Percentiles rank a stretch among this genome's conserved stretches.
phyloP scores from a whole-genome alignment of 352 stramenopile species.

The Phytophthora ramorum region DNA sequence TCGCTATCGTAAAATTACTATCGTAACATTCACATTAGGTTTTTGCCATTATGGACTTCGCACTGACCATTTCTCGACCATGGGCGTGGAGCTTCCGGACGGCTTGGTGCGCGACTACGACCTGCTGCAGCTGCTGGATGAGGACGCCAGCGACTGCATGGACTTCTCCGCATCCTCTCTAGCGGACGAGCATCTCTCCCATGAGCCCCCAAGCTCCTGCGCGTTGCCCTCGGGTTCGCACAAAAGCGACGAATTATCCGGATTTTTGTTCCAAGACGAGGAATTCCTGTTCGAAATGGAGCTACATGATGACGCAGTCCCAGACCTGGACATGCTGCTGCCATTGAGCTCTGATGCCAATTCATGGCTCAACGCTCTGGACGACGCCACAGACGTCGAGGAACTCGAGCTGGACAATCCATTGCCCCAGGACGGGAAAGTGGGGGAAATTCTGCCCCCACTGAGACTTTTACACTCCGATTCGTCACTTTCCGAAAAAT shows the following conservation, averaged over 20 bases:
- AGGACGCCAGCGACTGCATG: conserved; percentile 13
- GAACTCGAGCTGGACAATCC: conserved; percentile 30
- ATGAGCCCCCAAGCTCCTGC: conserved; percentile 4
- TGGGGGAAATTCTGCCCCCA: conserved; percentile 15
- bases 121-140: conserved; percentile 45
- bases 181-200: conserved; percentile 9
- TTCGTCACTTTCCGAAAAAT: conserved; percentile 26
- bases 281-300: conserved; percentile 23
- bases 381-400: conserved; percentile 32
- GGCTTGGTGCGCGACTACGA: conserved; percentile 47
- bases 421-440: conserved; percentile 18
- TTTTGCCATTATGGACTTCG: background rate
- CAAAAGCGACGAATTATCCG: conserved; percentile 20
- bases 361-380: conserved; percentile 34
- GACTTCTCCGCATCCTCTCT: background rate
- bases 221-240: conserved; percentile 6
- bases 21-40: too few species aligned
- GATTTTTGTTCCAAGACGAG: conserved; percentile 58
- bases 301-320: conserved; percentile 33
- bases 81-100: conserved; percentile 38
- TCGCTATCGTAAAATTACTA: too few species aligned
- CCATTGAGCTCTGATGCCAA: conserved; percentile 43
- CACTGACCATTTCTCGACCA: conserved; percentile 12
- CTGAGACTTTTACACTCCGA: conserved; percentile 23
- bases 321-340: conserved; percentile 53